Evolutionary conservation across 2,329 filamentous ascomycete species (phyloP), one percentile per base, ranked within the genome.

Genomic region (Fusarium sp.): DNA sequence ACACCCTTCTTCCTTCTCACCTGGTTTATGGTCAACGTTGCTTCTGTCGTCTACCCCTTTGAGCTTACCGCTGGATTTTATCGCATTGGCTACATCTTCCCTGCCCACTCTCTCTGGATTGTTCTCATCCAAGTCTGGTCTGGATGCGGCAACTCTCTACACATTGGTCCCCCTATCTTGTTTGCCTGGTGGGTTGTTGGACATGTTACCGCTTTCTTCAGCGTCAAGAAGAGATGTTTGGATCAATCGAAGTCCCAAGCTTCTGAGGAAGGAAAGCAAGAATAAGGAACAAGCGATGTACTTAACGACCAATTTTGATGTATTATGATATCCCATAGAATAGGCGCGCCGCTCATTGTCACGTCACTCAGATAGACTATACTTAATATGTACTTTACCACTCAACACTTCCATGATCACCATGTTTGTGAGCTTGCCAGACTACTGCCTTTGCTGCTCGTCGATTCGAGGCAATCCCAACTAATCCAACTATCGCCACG

Each of bases 1-100:
- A 74, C 83, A 20, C 79, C 83, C 0, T 82, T 85, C 67, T 79
- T 82, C 13, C 67, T 85, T 1, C 71, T 85, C 2, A 79, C 79
- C 0, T 83, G 81, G 80, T 76, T 83, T 34, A 78, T 84, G 58
- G 59, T 78, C 32, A 83, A 84, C 45, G 75, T 84, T 2, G 70
- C 79, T 3, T 77, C 77, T 48, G 76, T 76, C 4, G 71, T 83
- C 15, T 76, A 75, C 20, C 82, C 82, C 0, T 77, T 83, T 18
- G 78, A 81, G 46, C 65, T 82, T 0, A 77, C 74, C 9, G 70
- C 81, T 5, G 79, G 77, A 0, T 84, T 84, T 67, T 84, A 83
- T 59, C 75, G 78, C 2, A 77, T 80, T 59, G 79, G 77, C 10
- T 80, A 82, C 41, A 71, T 78, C 0, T 71, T 83, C 20, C 82